phyloP scores from a whole-genome alignment of 345 rosid genomes.

The Eucalyptus cloeziana region DNA sequence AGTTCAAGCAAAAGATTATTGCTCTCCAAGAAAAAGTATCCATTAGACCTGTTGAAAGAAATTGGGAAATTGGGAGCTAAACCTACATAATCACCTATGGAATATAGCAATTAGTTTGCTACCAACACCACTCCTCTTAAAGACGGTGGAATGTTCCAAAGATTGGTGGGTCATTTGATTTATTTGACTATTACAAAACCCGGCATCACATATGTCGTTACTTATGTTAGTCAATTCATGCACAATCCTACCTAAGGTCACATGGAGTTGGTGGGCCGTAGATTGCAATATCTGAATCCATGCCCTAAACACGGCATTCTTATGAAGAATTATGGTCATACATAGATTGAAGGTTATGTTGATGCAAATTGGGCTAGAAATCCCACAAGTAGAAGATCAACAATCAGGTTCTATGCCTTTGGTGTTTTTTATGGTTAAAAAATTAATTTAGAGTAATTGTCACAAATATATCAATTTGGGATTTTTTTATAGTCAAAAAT shows the following conservation, averaged over 20 bases:
- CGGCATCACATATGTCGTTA: too few species aligned
- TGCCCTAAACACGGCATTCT: neutral
- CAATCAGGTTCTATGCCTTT: accelerated
- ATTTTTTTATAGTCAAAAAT: too few species aligned
- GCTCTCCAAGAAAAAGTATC: neutral
- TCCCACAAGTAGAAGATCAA: too few species aligned
- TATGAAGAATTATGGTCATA: neutral
- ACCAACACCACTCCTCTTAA: neutral
- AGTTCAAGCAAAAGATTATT: neutral
- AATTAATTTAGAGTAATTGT: too few species aligned
- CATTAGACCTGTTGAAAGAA: neutral
- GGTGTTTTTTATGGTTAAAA: too few species aligned
- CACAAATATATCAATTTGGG: accelerated
- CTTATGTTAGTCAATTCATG: too few species aligned
- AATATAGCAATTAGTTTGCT: neutral
- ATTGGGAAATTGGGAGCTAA: neutral
- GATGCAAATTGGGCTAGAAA: neutral
- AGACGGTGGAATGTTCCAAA: neutral
- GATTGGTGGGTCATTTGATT: neutral
- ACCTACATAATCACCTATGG: neutral
- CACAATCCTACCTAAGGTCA: too few species aligned
- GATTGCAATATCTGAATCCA: too few species aligned
- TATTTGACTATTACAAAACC: too few species aligned
- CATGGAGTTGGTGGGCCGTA: too few species aligned
- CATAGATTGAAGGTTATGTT: neutral